Base-by-base conservation (phyloP, 2,329 filamentous ascomycete species). In the Setomelanomma holmii region DNA sequence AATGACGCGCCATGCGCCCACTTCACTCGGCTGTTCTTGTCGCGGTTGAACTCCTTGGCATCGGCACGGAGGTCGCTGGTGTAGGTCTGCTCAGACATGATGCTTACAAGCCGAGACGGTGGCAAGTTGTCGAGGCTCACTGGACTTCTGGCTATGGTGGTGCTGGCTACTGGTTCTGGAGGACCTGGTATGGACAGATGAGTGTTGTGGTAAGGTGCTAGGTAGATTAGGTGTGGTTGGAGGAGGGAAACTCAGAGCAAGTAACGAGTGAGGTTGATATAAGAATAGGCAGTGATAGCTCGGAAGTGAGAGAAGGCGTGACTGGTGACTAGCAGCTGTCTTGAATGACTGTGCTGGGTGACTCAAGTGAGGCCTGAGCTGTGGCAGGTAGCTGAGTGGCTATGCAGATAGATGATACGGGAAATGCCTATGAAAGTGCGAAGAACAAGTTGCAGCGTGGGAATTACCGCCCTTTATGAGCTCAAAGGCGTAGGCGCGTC, bases 51-150 rank as follows among this genome's bases (percentile, higher is more conserved):
- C 62, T 82, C 80, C 65, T 80, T 80, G 66, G 81, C 77, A 60
- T 74, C 74, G 69, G 78, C 79, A 68, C 84, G 83, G 56, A 86
- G 76, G 68, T 86, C 84, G 69, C 73, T 68, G 63, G 78, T 79
- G 65, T 79, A 73, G 67, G 75, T 72, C 69, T 79, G 77, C 62
- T 79, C 75, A 63, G 77, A 74, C 78, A 80, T 80, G 70, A 41
- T 66, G 60, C 51, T 49, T 60, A 53, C 23, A 41, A 42, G 46
- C 44, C 50, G 54, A 43, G 22, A 53, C 23, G 49, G 49, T 40
- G 47, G 50, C 55, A 38, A 50, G 17, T 56, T 49, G 49, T 55
- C 50, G 39, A 6, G 39, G 22, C n/a, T 21, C 23, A 19, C 7
- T 33, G 20, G n/a, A n/a, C n/a, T n/a, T n/a, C n/a, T n/a, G n/a